Base-by-base conservation (phyloP, 78 protist genomes). In the Dictyostelium purpureum region DNA sequence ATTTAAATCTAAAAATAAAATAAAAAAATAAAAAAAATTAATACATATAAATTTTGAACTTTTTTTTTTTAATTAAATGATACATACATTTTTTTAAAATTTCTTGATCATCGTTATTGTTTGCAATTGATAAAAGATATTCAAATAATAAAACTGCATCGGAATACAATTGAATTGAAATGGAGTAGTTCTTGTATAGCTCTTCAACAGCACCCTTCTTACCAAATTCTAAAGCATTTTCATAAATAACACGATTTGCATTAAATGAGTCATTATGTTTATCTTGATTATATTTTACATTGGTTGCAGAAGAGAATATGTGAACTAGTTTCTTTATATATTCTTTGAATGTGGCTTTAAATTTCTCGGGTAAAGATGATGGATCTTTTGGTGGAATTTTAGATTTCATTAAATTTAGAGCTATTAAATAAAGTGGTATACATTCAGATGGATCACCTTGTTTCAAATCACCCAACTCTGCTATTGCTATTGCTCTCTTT, bases 401-500 rank as follows among this genome's bases (percentile, higher is more conserved):
- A 1, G 71, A 33, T 61, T 59, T 85, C 37, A 85, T 37, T 18
- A 85, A 38, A 42, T 71, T 56, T 28, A 85, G 45, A 6, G 92
- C 81, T 4, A 71, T 49, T 28, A 73, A 2, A 43, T 85, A 85
- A 4, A 85, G 61, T 2, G 75, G 71, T 6, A 85, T 11, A 47
- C 92, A 85, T 85, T 85, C 92, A 12, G 21, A 40, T 16, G 92
- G 83, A 59, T 74, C 92, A 35, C 18, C 40, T 74, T 85, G 92
- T 85, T 82, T 85, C 0, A 85, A 63, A 73, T 85, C 92, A 42
- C 92, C 92, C 76, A 85, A 59, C 19, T 85, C 92, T 37, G 92
- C 92, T 21, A 85, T 85, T 10, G 75, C 82, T 37, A 42, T 31
- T 33, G 92, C 92, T 43, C 77, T 51, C 11, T 85, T 85, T 12